phyloP scores from a whole-genome alignment of 768 basidiomycete genomes.

The Mycena rosella region DNA sequence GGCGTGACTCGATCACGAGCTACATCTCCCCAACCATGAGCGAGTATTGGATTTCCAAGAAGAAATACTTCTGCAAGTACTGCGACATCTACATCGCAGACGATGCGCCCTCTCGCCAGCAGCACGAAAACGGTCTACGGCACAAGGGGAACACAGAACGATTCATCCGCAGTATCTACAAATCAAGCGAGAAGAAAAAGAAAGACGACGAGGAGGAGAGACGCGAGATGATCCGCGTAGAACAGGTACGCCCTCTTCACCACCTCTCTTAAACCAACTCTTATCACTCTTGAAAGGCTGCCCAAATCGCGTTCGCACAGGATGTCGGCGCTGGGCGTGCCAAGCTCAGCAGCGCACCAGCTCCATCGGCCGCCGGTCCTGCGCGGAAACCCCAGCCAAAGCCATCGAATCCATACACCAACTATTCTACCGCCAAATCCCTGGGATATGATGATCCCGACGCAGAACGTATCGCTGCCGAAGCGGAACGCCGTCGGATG shows the following conservation, averaged over 20 bases:
- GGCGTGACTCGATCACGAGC: not conserved
- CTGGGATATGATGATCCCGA: slow-evolving; percentile 87
- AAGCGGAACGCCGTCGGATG: slow-evolving; percentile 67
- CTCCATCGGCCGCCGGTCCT: slow-evolving; percentile 32
- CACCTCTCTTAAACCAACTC: not conserved
- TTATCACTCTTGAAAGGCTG: slow-evolving; percentile 64
- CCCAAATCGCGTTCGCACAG: slow-evolving; percentile 81
- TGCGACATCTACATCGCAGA: slow-evolving; percentile 98
- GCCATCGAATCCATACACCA: slow-evolving; percentile 75
- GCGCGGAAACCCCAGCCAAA: slow-evolving; percentile 61
- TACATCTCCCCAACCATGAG: slow-evolving; percentile 65
- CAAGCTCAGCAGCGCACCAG: slow-evolving; percentile 45
- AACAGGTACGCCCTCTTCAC: slow-evolving; percentile 66
- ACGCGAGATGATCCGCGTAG: slow-evolving; percentile 87
- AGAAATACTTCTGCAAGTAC: slow-evolving; percentile 96
- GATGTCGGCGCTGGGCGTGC: slow-evolving; percentile 81
- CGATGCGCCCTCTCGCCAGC: slow-evolving; percentile 90
- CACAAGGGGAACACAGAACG: slow-evolving; percentile 97
- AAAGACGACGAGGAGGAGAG: slow-evolving; percentile 89
- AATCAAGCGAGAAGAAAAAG: slow-evolving; percentile 89
- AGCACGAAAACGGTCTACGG: slow-evolving; percentile 93
- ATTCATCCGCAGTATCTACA: slow-evolving; percentile 93
- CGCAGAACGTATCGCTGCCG: slow-evolving; percentile 71
- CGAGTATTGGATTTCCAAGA: slow-evolving; percentile 94
- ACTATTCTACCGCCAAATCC: slow-evolving; percentile 90